Percentiles rank a stretch among this genome's conserved stretches.
Evolutionary conservation across 2,329 filamentous ascomycete genomes (phyloP).

Genomic region (Ramularia endophylla): DNA sequence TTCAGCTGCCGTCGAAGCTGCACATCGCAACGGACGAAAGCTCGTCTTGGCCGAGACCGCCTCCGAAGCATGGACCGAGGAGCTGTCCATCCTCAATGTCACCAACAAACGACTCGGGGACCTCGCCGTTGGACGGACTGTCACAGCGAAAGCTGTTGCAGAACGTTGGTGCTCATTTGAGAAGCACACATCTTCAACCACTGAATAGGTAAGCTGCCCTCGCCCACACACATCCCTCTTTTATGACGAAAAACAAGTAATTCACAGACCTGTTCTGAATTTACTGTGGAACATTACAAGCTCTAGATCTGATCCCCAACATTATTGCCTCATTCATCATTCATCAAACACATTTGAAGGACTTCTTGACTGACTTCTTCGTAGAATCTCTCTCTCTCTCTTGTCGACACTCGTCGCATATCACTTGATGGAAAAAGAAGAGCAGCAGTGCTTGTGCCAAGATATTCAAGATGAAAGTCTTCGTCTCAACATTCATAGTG

Average conservation of each 20-base stretch:
- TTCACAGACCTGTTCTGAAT: conserved; percentile 30
- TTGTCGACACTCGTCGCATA: too few relatives aligned
- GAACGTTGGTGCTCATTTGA: conserved; percentile 40
- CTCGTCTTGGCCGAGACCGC: conserved; percentile 37
- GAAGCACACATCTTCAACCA: conserved; percentile 1
- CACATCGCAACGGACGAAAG: conserved; percentile 32
- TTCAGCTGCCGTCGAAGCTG: conserved; percentile 58
- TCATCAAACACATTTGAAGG: not conserved
- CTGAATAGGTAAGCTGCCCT: not conserved
- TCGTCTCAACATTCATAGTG: too few relatives aligned
- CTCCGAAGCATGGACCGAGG: conserved; percentile 38
- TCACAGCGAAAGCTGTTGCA: conserved; percentile 38
- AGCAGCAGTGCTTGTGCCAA: too few relatives aligned
- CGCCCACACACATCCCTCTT: conserved; percentile 1
- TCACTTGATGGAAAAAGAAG: too few relatives aligned
- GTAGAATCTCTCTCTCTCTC: not conserved
- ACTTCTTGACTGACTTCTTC: not conserved
- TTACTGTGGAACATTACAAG: conserved; percentile 21
- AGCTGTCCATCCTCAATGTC: conserved; percentile 44
- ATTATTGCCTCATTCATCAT: not conserved
- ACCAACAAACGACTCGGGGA: conserved; percentile 37
- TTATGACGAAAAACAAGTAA: conserved; percentile 22
- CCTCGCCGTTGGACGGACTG: conserved; percentile 42
- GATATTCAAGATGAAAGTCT: too few relatives aligned
- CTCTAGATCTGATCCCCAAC: conserved; percentile 10